Base-by-base conservation (phyloP, 164 flowering plant genomes). In the Magnolia changhungtana region DNA sequence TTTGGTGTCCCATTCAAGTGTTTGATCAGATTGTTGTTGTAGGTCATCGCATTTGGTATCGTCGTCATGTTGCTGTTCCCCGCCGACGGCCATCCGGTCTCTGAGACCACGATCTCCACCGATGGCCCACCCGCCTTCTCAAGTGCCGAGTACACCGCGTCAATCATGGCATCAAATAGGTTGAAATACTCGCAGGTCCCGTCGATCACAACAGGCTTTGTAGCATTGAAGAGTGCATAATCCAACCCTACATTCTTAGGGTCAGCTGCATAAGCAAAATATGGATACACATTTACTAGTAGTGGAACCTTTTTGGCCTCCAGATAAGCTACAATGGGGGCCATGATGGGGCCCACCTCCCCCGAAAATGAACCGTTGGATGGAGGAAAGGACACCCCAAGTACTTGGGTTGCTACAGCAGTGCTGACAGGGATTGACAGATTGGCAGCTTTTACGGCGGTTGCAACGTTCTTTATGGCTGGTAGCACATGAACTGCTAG, bases 51-150 rank as follows among this genome's bases (percentile, higher is more conserved):
- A 55, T 37, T 37, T 10, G 0, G 11, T 9, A 70, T 8, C 9
- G 79, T 78, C 4, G 72, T 37, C 1, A 50, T 52, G 45, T 63
- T 8, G 19, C 71, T 52, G 13, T 75, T n/a, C 24, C 67, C 75
- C 3, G n/a, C 76, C 1, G 72, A 65, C 0, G 79, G 75, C 79
- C 75, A 76, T 14, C 79, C 65, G 72, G 27, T 73, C 37, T 72
- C 72, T 3, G 75, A 10, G 4, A 72, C 65, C 10, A 76, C 74
- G 71, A 72, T 29, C 19, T 45, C 21, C n/a, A 72, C 75, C 29
- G 58, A 63, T 9, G 71, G 20, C 8, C 71, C 79, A 50, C 79
- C 72, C 4, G 18, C 73, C 49, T 76, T 76, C 73, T 71, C 74
- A n/a, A 76, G 37, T 9, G 78, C 73, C n/a, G 68, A 51, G 49